Evolutionary conservation across 1,284 basidiomycete species (phyloP), one percentile per base, ranked within the genome.

Genomic region (Ceratobasidium sp.): DNA sequence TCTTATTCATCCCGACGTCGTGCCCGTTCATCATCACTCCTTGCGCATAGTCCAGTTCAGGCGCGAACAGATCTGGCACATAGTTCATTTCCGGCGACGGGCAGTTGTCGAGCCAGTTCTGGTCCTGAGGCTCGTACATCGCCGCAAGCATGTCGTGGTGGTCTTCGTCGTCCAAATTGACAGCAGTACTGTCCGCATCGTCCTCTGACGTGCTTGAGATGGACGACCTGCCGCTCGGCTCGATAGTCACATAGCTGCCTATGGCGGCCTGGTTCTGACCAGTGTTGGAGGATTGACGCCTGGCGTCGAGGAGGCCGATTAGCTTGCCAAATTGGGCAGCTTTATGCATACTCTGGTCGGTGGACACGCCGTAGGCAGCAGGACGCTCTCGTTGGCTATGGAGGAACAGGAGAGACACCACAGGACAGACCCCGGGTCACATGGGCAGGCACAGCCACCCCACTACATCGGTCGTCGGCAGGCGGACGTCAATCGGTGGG

Each of bases 61-160:
- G 72, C 40, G 61, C 61, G 18, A 76, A 64, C 49, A 76, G 39
- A 33, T 76, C 61, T 9, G 71, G 71, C 46, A 76, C 23, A 20
- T 64, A 6, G 15, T 63, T 63, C 72, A 56, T 66, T 20, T n/a
- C 33, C 26, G 93, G 93, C 91, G 94, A 93, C 91, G 94, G 91
- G 90, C 93, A 91, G 73, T 89, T 92, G 51, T 89, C 85, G 92
- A 92, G 94, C 88, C 91, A 94, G 39, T 86, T 87, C 0, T 91
- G 91, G 77, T 91, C 93, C 81, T 92, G 91, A 77, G 94, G 86
- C 26, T 90, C 90, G 77, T 91, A 88, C 90, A 95, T 92, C 39
- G 92, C 89, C 2, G 92, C 93, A 77, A 93, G 86, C 84, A 90
- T 88, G 66, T 92, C 91, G 12, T 90, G 51, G 20, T 46, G 15